A percentile compares a stretch with the other conserved stretches of the same genome.
phyloP scores from a whole-genome alignment of 768 basidiomycete species.

The Russula foetens region DNA sequence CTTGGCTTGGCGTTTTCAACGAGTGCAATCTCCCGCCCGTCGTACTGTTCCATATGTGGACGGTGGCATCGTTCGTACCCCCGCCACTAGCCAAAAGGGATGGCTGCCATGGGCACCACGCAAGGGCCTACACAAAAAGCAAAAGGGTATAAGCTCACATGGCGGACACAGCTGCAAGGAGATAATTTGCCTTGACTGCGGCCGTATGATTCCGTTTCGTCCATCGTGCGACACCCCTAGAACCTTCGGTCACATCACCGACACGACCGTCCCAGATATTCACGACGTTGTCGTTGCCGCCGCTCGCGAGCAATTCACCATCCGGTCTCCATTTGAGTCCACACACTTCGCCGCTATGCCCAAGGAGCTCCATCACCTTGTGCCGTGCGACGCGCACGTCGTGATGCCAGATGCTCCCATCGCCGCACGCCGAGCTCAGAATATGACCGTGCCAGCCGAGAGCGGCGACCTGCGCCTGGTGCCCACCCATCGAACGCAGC shows the following conservation, averaged over 20 bases:
- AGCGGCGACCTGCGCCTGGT: constrained; percentile 74
- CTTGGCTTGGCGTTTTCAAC: constrained; percentile 79
- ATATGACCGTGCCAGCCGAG: constrained; percentile 86
- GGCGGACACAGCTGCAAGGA: not conserved
- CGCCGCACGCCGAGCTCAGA: constrained; percentile 80
- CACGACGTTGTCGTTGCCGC: constrained; percentile 97
- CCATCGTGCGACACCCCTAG: constrained; percentile 69
- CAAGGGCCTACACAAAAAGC: constrained; percentile 68
- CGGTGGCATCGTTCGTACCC: constrained; percentile 87
- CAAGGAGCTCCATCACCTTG: constrained; percentile 71
- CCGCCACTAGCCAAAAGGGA: constrained; percentile 20
- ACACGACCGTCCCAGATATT: constrained; percentile 92
- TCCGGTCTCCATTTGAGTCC: constrained; percentile 68
- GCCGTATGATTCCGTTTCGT: constrained; percentile 88
- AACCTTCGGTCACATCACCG: constrained; percentile 31
- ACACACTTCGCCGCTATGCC: constrained; percentile 91
- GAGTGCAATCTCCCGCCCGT: constrained; percentile 90
- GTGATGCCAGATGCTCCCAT: constrained; percentile 95
- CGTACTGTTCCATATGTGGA: constrained; percentile 86
- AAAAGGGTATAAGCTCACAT: not conserved
- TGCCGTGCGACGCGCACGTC: constrained; percentile 81
- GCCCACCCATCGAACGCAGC: constrained; percentile 86
- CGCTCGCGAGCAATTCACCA: constrained; percentile 90
- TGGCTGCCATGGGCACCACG: constrained; percentile 93
- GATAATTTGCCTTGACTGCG: constrained; percentile 54